Evolutionary conservation across 2,329 filamentous ascomycete genomes (phyloP), one percentile per base, ranked within the genome.

Genomic region (Aspergillus sp.): DNA sequence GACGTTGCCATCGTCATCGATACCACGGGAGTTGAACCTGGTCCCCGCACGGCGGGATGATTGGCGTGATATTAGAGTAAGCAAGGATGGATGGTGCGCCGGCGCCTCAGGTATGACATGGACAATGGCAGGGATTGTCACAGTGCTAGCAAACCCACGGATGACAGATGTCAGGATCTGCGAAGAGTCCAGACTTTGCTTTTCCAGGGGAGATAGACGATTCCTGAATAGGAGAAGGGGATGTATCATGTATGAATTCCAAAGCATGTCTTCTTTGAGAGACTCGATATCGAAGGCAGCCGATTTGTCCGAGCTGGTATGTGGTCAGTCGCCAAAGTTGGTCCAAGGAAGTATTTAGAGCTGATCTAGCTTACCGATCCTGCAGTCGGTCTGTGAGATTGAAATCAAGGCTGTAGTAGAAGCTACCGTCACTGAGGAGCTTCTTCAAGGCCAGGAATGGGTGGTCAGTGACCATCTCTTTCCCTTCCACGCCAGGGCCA

Each of bases 371-470:
- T 64, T 68, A 91, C 83, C 93, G 86, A 67, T 97, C 88, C 72
- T 99, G 94, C 57, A 97, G 76, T 61, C 94, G 84, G 71, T 96
- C 92, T 3, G 94, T 99, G 45, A 99, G 78, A 69, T 99, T 93
- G 70, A 99, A 99, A 71, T 97, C 91, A n/a, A 91, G 90, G 68
- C 91, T 97, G 76, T 97, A 99, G 71, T 97, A 99, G 69, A 99
- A 99, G 25, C 88, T 96, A 21, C 93, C 92, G 70, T 95, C 92
- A 67, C 90, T 88, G 51, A 99, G 78, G 34, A 99, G 82, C 78
- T 96, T 97, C 72, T 93, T 92, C 54, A 99, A 73, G 43, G 94
- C 89, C 63, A 91, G 78, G 71, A 93, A 97, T 5, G 94, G 94
- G 71, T 97, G 91, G 65, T 97, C 91, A 25, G 89, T 72, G 21